Evolutionary conservation across 768 basidiomycete species (phyloP).

Genomic region (Tricholomella constricta): DNA sequence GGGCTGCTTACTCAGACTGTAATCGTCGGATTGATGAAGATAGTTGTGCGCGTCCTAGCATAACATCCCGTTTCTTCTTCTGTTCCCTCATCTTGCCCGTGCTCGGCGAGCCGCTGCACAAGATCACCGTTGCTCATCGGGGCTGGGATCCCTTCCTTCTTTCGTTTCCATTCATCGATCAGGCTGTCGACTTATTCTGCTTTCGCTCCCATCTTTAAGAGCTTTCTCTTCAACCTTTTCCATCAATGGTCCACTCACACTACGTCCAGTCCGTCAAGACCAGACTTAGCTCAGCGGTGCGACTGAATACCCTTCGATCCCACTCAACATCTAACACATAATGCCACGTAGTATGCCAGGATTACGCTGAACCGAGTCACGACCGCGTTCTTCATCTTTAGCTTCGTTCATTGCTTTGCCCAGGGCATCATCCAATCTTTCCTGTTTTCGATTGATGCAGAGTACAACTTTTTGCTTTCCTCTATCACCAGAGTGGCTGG

Average conservation of each 20-base stretch:
- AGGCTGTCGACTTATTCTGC: not conserved
- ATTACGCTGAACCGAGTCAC: slow-evolving; percentile 42
- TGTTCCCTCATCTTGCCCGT: not conserved
- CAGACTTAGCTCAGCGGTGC: slow-evolving; percentile 2
- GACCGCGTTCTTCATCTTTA: slow-evolving; percentile 52
- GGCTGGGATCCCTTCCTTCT: slow-evolving; percentile 7
- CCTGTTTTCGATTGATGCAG: slow-evolving; percentile 46
- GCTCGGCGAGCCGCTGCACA: slow-evolving; percentile 10
- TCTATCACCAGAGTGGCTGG: slow-evolving; percentile 37
- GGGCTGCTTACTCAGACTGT: too few relatives aligned
- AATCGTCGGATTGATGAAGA: too few relatives aligned
- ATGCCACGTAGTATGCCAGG: slow-evolving; percentile 34
- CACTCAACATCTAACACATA: not conserved
- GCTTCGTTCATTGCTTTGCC: slow-evolving; percentile 50
- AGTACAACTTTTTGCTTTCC: slow-evolving; percentile 37
- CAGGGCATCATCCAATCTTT: slow-evolving; percentile 55
- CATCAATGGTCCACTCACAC: too few relatives aligned
- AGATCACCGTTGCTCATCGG: slow-evolving; percentile 5
- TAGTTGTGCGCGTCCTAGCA: too few relatives aligned
- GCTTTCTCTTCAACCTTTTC: not conserved
- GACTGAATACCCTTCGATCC: not conserved
- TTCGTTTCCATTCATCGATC: not conserved
- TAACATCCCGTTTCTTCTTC: not conserved
- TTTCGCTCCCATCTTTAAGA: not conserved
- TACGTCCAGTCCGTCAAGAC: not conserved